Evolutionary conservation across 1,139 yeast genomes (phyloP), one percentile per base, ranked within the genome.

Genomic region (Kodamaea suecica): DNA sequence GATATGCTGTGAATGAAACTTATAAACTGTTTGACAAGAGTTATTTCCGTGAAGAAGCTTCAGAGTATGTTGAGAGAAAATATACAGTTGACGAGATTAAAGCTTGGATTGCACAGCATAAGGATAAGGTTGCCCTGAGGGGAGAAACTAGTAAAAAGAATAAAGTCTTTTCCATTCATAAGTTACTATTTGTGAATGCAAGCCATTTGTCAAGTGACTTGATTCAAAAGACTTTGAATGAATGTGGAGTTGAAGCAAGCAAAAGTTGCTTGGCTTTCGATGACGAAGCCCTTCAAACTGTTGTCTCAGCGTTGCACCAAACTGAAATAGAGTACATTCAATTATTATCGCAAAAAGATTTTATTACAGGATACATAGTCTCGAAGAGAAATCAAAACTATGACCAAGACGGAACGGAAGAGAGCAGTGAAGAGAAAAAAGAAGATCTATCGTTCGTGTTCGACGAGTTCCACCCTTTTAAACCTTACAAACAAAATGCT

Each of bases 381-480:
- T 70, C 82, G 9, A 81, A 78, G 47, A 70, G 64, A 45, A 85
- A 84, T 48, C 71, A 73, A 1, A 58, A 70, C 7, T 57, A 61
- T 27, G 53, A 62, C 0, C 52, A 61, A 3, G 28, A 13, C 9
- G 17, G 14, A 25, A n/a, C 5, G 7, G 26, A 8, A 23, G n/a
- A 23, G 6, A 11, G 11, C 5, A 12, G 12, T 23, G 70, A 63
- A 9, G 59, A 55, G 2, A 62, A 61, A 23, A 52, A 59, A 2
- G 55, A 54, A 52, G 60, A 57, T 27, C 63, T 75, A 49, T 76
- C 79, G 45, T 78, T 62, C 39, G 56, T 81, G 2, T 84, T 74
- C 44, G 95, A 86, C 37, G 95, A 85, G 42, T 92, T 87, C 53
- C 95, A 85, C 57, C 97, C 97, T 0, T 88, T 82, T 55, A 56